Evolutionary conservation across 1,284 basidiomycete species (phyloP).

Genomic region (Ustilago xerochloae): DNA sequence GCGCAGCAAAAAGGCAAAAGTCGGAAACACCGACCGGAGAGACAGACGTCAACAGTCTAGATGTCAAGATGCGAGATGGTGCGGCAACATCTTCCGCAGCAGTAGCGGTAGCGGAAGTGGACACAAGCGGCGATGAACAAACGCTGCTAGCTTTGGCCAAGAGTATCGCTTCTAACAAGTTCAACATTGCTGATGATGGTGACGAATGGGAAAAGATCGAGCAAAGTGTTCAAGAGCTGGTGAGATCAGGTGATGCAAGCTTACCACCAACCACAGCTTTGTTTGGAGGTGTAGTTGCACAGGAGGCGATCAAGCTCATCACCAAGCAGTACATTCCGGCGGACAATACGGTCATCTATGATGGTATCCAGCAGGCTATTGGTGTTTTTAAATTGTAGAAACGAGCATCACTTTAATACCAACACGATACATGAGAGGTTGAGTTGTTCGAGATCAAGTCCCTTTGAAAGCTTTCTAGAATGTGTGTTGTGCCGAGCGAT

Average conservation of each 20-base stretch:
- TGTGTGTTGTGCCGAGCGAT: too few species aligned
- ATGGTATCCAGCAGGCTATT: slow-evolving; percentile 77
- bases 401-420: not conserved
- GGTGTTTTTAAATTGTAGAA: slow-evolving; percentile 56
- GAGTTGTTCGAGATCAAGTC: too few species aligned
- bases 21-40: slow-evolving; percentile 49
- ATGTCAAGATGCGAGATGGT: slow-evolving; percentile 63
- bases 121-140: slow-evolving; percentile 51
- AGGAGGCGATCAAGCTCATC: slow-evolving; percentile 96
- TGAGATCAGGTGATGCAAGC: slow-evolving; percentile 79
- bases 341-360: slow-evolving; percentile 84
- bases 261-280: slow-evolving; percentile 92
- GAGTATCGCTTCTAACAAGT: slow-evolving; percentile 19
- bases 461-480: too few species aligned
- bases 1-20: slow-evolving; percentile 46
- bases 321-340: slow-evolving; percentile 95
- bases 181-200: slow-evolving; percentile 22
- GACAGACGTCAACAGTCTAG: slow-evolving; percentile 17
- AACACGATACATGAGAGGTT: too few species aligned
- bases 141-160: slow-evolving; percentile 37
- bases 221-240: slow-evolving; percentile 80
- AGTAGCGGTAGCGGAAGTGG: too few species aligned
- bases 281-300: slow-evolving; percentile 92
- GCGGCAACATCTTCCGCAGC: slow-evolving; percentile 69
- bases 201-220: slow-evolving; percentile 73